These are phyloP conservation scores for Pseudofabraea citricarpa DNA, from an alignment of 2,329 filamentous ascomycete genomes.

Conservation along the genomic window DNA sequence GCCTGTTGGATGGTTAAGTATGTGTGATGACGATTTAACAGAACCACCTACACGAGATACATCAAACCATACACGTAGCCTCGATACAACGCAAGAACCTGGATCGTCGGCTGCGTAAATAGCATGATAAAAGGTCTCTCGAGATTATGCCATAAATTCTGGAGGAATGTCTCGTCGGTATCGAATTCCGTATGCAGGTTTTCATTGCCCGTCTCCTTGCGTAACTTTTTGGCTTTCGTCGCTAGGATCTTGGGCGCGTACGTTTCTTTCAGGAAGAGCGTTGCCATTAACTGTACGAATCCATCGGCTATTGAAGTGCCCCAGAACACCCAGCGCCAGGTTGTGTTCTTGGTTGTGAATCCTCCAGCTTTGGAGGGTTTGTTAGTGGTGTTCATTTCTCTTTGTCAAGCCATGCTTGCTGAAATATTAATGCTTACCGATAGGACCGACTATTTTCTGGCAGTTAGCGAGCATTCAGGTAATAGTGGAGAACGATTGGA, in stretches of 20 bases:
- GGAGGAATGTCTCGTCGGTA: not conserved
- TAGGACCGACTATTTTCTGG: constrained; percentile 20
- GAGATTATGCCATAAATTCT: constrained; percentile 18
- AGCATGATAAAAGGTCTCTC: constrained; percentile 42
- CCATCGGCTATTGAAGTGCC: constrained; percentile 42
- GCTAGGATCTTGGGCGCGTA: constrained; percentile 53
- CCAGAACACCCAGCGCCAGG: constrained; percentile 17
- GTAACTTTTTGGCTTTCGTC: constrained; percentile 43
- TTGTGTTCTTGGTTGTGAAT: constrained; percentile 31
- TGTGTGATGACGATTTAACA: too few relatives aligned
- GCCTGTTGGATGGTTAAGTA: constrained; percentile 28
- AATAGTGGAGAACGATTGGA: not conserved
- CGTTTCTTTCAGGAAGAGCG: constrained; percentile 50
- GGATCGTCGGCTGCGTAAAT: constrained; percentile 46
- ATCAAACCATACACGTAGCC: constrained; percentile 44
- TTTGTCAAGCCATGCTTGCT: not conserved
- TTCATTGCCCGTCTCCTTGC: constrained; percentile 42
- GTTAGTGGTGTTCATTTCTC: not conserved
- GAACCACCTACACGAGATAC: constrained; percentile 37
- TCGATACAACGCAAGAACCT: constrained; percentile 44
- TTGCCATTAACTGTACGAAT: constrained; percentile 42
- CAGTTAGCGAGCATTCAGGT: not conserved
- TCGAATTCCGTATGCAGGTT: not conserved
- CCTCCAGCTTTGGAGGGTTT: constrained; percentile 26
- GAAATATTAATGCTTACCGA: constrained; percentile 14